These are phyloP conservation scores for Fusarium nematophilum DNA, from an alignment of 2,329 filamentous ascomycete species.

Conservation along the genomic window DNA sequence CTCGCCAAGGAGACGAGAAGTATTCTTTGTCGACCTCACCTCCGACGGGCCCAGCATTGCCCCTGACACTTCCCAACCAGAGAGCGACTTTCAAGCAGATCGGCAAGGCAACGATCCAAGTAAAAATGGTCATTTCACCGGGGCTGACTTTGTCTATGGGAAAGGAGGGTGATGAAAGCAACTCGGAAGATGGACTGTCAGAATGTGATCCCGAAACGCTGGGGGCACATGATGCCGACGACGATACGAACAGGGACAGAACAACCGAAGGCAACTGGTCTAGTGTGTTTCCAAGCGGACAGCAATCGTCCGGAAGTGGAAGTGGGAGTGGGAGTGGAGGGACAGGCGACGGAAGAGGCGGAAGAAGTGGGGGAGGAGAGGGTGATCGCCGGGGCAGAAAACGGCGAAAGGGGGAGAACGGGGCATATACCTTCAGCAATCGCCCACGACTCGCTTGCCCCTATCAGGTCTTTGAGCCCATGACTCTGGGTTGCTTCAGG, in stretches of 20 bases:
- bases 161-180: neutral
- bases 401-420: neutral
- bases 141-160: no score
- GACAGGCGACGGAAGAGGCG: no score
- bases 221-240: neutral
- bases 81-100: neutral
- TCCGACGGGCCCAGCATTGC: neutral
- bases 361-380: neutral
- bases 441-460: neutral
- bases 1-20: no score
- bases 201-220: neutral
- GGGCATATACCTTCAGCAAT: neutral
- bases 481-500: neutral
- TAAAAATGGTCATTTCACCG: conserved; percentile 1
- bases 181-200: neutral
- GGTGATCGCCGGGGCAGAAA: neutral
- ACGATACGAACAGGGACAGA: neutral
- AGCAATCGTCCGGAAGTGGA: no score
- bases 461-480: neutral
- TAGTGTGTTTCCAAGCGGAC: no score
- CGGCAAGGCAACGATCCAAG: neutral
- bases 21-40: neutral
- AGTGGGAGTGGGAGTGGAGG: no score
- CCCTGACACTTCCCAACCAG: neutral
- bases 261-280: neutral